phyloP scores from a whole-genome alignment of 1,284 basidiomycete genomes.

The Ceratobasidium papillatum region DNA sequence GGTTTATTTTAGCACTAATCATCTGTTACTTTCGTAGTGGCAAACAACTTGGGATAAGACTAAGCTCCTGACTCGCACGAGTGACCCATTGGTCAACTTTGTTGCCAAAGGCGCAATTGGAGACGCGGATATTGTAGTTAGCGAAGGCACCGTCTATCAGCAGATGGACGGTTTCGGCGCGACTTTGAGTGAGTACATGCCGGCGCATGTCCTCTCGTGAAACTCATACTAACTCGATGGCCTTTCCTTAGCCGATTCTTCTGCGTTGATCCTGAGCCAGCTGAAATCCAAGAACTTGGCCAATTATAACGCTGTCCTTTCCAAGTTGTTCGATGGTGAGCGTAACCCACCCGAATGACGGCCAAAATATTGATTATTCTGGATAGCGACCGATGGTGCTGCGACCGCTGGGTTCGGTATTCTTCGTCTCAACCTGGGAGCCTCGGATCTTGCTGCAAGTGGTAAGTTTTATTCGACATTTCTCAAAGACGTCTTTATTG shows the following conservation, averaged over 20 bases:
- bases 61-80: slow-evolving; percentile 56
- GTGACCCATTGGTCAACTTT: slow-evolving; percentile 56
- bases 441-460: slow-evolving; percentile 63
- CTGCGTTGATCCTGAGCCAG: slow-evolving; percentile 59
- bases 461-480: slow-evolving; percentile 49
- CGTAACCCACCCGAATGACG: background rate
- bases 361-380: background rate
- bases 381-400: slow-evolving; percentile 59
- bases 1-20: background rate
- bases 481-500: background rate
- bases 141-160: slow-evolving; percentile 58
- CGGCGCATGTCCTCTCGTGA: background rate
- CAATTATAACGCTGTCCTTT: slow-evolving; percentile 60
- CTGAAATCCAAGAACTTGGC: slow-evolving; percentile 60
- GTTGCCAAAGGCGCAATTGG: slow-evolving; percentile 57
- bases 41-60: slow-evolving; percentile 69
- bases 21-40: slow-evolving; percentile 55
- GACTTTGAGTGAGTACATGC: slow-evolving; percentile 57
- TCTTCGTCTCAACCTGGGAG: slow-evolving; percentile 62
- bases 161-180: slow-evolving; percentile 62
- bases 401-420: slow-evolving; percentile 62
- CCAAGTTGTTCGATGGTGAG: slow-evolving; percentile 58
- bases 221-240: background rate
- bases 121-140: slow-evolving; percentile 60
- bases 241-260: slow-evolving; percentile 59